Conservation (phyloP, 257 asterid species). For the Lycium ferocissimum region DNA sequence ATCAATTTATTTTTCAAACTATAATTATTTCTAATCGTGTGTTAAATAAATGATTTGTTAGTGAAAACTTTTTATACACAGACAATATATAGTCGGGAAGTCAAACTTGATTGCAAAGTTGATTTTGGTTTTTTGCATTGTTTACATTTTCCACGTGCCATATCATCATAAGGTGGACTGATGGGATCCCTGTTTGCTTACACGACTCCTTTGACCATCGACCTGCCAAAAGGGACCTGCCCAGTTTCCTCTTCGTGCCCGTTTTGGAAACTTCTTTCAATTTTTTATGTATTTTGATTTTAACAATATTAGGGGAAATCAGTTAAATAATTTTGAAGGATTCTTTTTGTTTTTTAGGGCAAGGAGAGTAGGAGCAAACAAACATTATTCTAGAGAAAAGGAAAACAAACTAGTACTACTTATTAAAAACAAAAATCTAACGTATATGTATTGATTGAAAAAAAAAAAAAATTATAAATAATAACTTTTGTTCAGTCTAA, state of each 20-base stretch:
- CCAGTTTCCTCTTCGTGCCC: neutral
- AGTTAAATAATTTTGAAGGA: neutral
- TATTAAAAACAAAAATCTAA: too few species aligned
- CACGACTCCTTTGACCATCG: neutral
- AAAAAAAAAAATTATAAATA: too few species aligned
- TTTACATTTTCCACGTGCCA: constrained; percentile 24
- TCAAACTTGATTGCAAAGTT: neutral
- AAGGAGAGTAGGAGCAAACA: too few species aligned
- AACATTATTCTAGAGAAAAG: too few species aligned
- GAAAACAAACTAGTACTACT: too few species aligned
- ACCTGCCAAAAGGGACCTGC: neutral
- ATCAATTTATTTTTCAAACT: too few species aligned
- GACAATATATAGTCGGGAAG: neutral
- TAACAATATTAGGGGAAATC: neutral
- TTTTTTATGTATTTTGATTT: neutral
- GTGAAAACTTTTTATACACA: neutral
- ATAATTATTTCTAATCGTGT: too few species aligned
- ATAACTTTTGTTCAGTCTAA: too few species aligned
- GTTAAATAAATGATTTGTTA: too few species aligned
- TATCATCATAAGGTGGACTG: neutral
- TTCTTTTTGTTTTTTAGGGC: neutral
- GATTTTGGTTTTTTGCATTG: neutral
- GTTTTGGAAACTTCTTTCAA: neutral
- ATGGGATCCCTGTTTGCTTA: neutral
- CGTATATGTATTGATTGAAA: too few species aligned